Conservation (phyloP, 768 basidiomycete genomes). For the Auriscalpium vulgare region DNA sequence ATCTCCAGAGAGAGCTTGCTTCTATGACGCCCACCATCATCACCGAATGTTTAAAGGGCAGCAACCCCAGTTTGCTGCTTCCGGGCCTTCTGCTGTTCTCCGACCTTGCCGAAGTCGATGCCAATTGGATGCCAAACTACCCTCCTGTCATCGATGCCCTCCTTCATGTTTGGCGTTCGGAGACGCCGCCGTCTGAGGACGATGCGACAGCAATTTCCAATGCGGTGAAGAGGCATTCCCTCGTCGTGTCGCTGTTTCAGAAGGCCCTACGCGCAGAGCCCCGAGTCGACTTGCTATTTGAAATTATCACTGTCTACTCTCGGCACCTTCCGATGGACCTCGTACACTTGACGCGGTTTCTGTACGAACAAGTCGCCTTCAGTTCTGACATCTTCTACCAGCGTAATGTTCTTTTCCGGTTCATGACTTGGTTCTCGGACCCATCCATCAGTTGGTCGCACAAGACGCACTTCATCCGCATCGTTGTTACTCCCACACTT, state of each 20-base stretch:
- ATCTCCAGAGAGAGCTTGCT: constrained; percentile 59
- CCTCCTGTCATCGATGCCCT: constrained; percentile 61
- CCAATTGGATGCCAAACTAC: constrained; percentile 67
- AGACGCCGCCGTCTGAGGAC: constrained; percentile 27
- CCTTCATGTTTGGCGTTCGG: constrained; percentile 61
- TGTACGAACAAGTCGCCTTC: constrained; percentile 79
- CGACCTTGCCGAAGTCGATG: constrained; percentile 62
- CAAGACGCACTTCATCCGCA: constrained; percentile 73
- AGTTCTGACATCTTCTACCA: constrained; percentile 61
- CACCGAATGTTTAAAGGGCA: constrained; percentile 39
- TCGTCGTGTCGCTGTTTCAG: constrained; percentile 74
- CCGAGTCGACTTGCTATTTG: constrained; percentile 84
- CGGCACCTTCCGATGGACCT: constrained; percentile 78
- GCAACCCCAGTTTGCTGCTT: constrained; percentile 43
- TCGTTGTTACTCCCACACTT: constrained; percentile 82
- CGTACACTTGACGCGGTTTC: constrained; percentile 70
- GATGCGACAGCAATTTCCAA: constrained; percentile 40
- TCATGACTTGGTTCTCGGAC: constrained; percentile 79
- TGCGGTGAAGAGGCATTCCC: constrained; percentile 47
- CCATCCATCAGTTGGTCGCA: constrained; percentile 55
- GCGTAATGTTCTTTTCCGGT: constrained; percentile 77
- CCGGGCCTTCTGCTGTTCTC: constrained; percentile 71
- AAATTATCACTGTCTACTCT: constrained; percentile 74
- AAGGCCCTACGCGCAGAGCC: constrained; percentile 59
- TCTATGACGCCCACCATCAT: constrained; percentile 51